Percentiles rank a stretch among this genome's conserved stretches.
These are phyloP conservation scores for Ochetophila trinervis DNA, from an alignment of 306 rosid species.

Conservation along the genomic window DNA sequence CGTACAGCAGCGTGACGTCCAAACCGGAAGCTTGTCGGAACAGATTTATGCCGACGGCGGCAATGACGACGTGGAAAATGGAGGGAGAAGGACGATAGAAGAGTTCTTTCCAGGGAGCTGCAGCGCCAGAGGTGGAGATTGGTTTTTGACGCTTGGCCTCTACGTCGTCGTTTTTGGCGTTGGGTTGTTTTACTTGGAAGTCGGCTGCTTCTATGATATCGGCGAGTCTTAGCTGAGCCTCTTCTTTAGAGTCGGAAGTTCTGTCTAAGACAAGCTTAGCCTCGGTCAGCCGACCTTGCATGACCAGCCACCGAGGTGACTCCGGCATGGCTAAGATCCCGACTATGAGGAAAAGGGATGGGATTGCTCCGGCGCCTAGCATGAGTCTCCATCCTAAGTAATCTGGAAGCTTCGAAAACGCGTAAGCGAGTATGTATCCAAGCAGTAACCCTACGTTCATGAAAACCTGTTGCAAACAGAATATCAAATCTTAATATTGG, in stretches of 20 bases:
- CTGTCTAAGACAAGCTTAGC: slow-evolving; percentile 45
- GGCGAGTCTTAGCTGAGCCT: slow-evolving; percentile 42
- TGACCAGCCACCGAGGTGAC: slow-evolving; percentile 73
- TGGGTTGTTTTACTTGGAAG: neutral
- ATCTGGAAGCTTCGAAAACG: slow-evolving; percentile 40
- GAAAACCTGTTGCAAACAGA: slow-evolving; percentile 34
- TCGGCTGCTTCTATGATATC: slow-evolving; percentile 58
- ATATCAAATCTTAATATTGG: neutral
- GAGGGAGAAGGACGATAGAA: slow-evolving; percentile 49
- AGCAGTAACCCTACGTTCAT: slow-evolving; percentile 47
- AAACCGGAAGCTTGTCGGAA: slow-evolving; percentile 61
- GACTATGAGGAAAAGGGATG: slow-evolving; percentile 31
- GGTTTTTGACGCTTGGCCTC: neutral
- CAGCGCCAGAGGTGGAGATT: no score
- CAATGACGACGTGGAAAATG: slow-evolving; percentile 51
- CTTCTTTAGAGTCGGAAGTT: slow-evolving; percentile 55
- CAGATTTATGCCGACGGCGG: slow-evolving; percentile 50
- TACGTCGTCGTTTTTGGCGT: no score
- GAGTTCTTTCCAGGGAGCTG: slow-evolving; percentile 60
- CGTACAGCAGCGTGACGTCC: slow-evolving; percentile 58
- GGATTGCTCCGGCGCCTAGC: slow-evolving; percentile 58
- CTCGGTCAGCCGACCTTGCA: slow-evolving; percentile 63
- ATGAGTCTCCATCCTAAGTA: slow-evolving; percentile 48
- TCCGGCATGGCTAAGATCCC: slow-evolving; percentile 66
- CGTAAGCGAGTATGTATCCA: slow-evolving; percentile 49